Evolutionary conservation across 2,329 filamentous ascomycete species (phyloP), one percentile per base, ranked within the genome.

Genomic region (Paecilomyces fulvus): DNA sequence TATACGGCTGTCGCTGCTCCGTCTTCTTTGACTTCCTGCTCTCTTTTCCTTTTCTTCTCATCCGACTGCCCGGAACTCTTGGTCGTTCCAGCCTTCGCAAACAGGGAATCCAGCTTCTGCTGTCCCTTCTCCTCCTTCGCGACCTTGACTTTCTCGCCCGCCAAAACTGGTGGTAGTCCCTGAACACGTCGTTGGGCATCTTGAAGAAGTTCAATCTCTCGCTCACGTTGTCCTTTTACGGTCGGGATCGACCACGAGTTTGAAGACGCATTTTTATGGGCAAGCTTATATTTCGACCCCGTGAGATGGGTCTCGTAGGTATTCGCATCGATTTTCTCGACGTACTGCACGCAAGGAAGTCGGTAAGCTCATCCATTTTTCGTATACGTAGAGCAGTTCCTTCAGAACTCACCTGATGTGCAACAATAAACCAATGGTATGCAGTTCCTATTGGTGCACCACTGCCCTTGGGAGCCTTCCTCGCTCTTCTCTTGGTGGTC

Each of bases 281-380:
- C 69, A 51, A 72, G 60, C 56, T 72, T 73, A 54, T 71, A 72
- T 55, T 72, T 72, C 4, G 67, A 67, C 1, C 69, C 70, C 9
- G 61, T 62, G 10, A 72, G 58, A 52, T 65, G 63, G 9, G 70
- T 71, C 55, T 70, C 66, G 54, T 73, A 72, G 1, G 69, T 70
- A 49, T 72, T 73, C 14, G 68, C 68, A 55, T 72, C 70, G 43
- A 67, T 50, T 54, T 72, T 72, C 52, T 63, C 64, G 30, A 73
- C 70, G 59, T 68, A 63, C 69, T 71, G 43, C 30, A 20, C 21
- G 54, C 23, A 43, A 21, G 21, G 23, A 17, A 30, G 21, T 56
- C 21, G 20, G 3, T 37, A 30, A 48, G 11, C 33, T 30, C 21
- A 30, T 20, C 20, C 30, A 28, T 10, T 28, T 8, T 28, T 55